These are phyloP conservation scores for Crithidia acanthocephali DNA, from an alignment of 208 protist species.

Conservation along the genomic window DNA sequence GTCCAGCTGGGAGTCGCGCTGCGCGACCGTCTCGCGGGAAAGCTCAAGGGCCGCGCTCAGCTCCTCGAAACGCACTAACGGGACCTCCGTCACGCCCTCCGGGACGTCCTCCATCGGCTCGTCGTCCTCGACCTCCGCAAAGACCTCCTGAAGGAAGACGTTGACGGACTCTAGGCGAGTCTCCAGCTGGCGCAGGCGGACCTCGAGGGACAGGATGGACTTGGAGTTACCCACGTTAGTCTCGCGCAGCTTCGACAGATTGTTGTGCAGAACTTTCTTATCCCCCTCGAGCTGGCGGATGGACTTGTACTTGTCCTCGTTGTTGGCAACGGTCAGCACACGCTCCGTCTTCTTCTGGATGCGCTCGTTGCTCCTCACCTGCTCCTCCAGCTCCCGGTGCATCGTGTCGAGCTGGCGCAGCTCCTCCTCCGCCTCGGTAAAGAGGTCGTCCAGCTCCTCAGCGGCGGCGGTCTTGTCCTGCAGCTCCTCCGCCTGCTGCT, in stretches of 20 bases:
- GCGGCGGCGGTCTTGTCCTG: conserved; percentile 45
- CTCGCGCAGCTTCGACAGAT: conserved; percentile 74
- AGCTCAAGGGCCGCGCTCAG: conserved; percentile 64
- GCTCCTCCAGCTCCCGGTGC: conserved; percentile 45
- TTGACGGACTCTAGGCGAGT: conserved; percentile 74
- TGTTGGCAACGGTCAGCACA: conserved; percentile 41
- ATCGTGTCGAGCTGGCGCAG: conserved; percentile 44
- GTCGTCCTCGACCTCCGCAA: conserved; percentile 67
- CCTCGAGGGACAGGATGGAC: conserved; percentile 79
- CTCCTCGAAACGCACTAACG: conserved; percentile 72
- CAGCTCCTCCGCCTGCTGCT: conserved; percentile 52
- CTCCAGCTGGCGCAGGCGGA: conserved; percentile 76
- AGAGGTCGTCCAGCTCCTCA: conserved; percentile 46
- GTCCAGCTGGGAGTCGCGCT: conserved; percentile 77
- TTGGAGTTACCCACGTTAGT: conserved; percentile 71
- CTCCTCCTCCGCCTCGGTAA: conserved; percentile 55
- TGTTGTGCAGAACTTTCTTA: conserved; percentile 76
- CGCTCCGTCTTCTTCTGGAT: conserved; percentile 87
- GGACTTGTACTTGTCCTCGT: conserved; percentile 65
- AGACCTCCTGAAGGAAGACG: conserved; percentile 78
- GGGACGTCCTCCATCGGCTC: conserved; percentile 61
- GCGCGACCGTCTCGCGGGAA: conserved; percentile 59
- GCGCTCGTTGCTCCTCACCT: conserved; percentile 74
- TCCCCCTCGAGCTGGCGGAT: conserved; percentile 76
- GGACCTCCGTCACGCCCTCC: conserved; percentile 64